Evolutionary conservation across 768 basidiomycete species (phyloP).

Genomic region (Rubroboletus pulcherrimus): DNA sequence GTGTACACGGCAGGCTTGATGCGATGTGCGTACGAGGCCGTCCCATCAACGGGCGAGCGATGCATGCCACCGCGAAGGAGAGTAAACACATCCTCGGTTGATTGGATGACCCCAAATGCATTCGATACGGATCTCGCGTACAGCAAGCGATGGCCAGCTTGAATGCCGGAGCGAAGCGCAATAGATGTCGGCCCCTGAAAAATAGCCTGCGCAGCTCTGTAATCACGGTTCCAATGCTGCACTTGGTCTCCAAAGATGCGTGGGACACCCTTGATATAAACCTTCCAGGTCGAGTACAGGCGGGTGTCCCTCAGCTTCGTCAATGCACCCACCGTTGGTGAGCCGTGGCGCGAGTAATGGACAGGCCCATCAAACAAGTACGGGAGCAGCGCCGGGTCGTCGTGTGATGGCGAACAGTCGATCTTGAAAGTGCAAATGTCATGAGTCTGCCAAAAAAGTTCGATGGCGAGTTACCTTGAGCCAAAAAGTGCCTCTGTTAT

Average conservation of each 20-base stretch:
- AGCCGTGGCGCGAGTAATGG: constrained; percentile 67
- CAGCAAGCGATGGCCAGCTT: constrained; percentile 68
- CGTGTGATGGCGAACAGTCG: constrained; percentile 46
- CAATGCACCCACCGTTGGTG: constrained; percentile 63
- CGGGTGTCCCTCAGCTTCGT: constrained; percentile 59
- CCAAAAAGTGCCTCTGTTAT: constrained; percentile 61
- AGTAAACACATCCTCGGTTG: constrained; percentile 43
- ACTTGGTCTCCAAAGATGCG: constrained; percentile 54
- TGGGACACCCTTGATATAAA: constrained; percentile 57
- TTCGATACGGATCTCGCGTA: constrained; percentile 67
- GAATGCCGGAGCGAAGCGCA: constrained; percentile 65
- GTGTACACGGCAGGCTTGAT: constrained; percentile 84
- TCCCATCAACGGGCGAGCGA: constrained; percentile 11
- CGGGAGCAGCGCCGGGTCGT: constrained; percentile 39
- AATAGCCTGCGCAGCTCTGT: constrained; percentile 69
- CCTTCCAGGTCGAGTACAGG: constrained; percentile 77
- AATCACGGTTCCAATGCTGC: constrained; percentile 65
- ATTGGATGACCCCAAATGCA: constrained; percentile 55
- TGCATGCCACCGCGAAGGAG: constrained; percentile 47
- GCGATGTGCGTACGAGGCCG: constrained; percentile 35
- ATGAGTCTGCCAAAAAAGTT: constrained; percentile 2
- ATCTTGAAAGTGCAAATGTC: constrained; percentile 39
- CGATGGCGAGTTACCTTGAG: constrained; percentile 45
- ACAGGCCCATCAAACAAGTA: constrained; percentile 75
- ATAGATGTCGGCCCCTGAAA: constrained; percentile 59